Percentiles rank a stretch among this genome's conserved stretches.
phyloP scores from a whole-genome alignment of 2,329 filamentous ascomycete genomes.

The Ophiostoma angusticollis region DNA sequence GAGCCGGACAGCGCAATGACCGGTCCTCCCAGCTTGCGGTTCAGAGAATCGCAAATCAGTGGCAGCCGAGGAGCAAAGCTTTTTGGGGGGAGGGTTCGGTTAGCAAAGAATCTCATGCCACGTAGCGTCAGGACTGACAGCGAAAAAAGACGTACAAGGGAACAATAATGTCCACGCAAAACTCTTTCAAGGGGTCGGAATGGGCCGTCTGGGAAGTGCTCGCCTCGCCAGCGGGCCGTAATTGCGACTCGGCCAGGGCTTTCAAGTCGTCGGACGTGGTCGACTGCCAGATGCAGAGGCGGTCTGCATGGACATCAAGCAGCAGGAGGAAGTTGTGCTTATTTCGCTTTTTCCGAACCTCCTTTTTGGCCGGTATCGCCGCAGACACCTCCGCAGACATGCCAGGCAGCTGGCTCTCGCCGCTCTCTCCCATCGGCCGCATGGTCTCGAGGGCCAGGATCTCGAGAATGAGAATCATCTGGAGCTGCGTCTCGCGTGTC shows the following conservation, averaged over 20 bases:
- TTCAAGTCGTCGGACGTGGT: constrained; percentile 49
- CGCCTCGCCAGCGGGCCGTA: constrained; percentile 18
- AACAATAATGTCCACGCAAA: constrained; percentile 68
- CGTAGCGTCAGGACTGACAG: background rate
- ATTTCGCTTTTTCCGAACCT: constrained; percentile 40
- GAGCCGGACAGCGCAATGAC: constrained; percentile 38
- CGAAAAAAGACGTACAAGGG: constrained; percentile 48
- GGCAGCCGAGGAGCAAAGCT: constrained; percentile 68
- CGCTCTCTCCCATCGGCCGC: constrained; percentile 26
- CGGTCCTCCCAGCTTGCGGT: constrained; percentile 64
- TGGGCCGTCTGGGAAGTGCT: constrained; percentile 27
- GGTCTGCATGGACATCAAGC: constrained; percentile 62
- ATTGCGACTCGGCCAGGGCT: constrained; percentile 36
- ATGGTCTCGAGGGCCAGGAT: constrained; percentile 54
- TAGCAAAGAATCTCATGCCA: background rate
- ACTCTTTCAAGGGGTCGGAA: constrained; percentile 56
- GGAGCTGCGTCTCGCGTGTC: constrained; percentile 65
- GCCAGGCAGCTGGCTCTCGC: constrained; percentile 34
- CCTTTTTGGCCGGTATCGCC: constrained; percentile 19
- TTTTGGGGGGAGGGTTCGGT: no score
- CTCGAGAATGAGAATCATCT: constrained; percentile 69
- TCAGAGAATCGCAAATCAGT: constrained; percentile 55
- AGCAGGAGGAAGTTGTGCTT: constrained; percentile 52
- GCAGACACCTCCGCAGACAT: constrained; percentile 24
- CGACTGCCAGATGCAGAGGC: constrained; percentile 74